Evolutionary conservation across 768 basidiomycete species (phyloP).

Genomic region (Nevesoporus exiguus): DNA sequence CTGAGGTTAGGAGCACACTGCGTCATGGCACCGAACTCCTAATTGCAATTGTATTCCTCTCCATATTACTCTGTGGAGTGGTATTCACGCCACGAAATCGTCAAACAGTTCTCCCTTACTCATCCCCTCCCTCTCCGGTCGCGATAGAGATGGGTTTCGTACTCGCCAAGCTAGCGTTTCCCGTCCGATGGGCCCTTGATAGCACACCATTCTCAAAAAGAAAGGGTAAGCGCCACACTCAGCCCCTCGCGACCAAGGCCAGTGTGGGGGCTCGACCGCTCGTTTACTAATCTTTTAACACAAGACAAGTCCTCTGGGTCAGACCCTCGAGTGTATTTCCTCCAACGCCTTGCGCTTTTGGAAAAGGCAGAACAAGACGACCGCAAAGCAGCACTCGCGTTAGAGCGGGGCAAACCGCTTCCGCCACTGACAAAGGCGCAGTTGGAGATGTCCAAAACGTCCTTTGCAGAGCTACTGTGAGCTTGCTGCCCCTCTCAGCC

Average conservation of each 20-base stretch:
- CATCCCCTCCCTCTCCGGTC: not conserved
- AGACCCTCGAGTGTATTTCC: constrained; percentile 5
- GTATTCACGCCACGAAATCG: no score
- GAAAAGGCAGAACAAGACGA: constrained; percentile 18
- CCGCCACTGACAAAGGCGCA: constrained; percentile 23
- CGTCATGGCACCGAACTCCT: not conserved
- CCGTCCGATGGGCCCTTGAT: not conserved
- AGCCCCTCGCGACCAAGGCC: not conserved
- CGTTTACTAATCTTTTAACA: no score
- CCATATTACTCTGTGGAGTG: not conserved
- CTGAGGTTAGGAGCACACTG: not conserved
- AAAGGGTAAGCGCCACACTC: constrained; percentile 3
- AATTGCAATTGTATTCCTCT: not conserved
- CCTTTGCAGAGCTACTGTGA: constrained; percentile 16
- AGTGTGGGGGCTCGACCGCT: not conserved
- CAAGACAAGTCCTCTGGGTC: not conserved
- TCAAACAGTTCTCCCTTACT: not conserved
- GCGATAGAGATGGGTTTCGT: constrained; percentile 7
- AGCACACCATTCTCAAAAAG: not conserved
- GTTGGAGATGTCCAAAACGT: constrained; percentile 12
- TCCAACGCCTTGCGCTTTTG: constrained; percentile 10
- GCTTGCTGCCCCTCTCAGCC: not conserved
- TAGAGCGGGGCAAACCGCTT: constrained; percentile 29
- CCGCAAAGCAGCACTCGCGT: constrained; percentile 26
- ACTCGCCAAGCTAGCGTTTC: constrained; percentile 1